Evolutionary conservation across 1,139 yeast genomes (phyloP).

Genomic region (Williopsis jadinii): DNA sequence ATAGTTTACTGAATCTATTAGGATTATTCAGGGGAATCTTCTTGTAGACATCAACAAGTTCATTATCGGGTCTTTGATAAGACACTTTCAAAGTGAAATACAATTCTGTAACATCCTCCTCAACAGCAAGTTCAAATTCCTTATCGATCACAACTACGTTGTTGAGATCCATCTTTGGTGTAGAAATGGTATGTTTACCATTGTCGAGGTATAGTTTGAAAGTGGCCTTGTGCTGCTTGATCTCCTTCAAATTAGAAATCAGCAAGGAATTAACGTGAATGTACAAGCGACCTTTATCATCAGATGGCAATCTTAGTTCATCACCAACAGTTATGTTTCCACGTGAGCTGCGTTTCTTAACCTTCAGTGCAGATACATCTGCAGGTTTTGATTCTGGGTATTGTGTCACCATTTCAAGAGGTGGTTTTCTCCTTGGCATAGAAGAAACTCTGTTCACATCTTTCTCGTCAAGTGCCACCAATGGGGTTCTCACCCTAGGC

Average conservation of each 20-base stretch:
- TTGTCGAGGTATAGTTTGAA: slow-evolving; percentile 77
- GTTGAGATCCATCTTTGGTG: slow-evolving; percentile 51
- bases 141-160: slow-evolving; percentile 49
- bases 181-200: slow-evolving; percentile 80
- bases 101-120: slow-evolving; percentile 32
- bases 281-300: slow-evolving; percentile 70
- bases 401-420: not conserved
- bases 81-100: slow-evolving; percentile 66
- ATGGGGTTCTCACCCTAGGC: slow-evolving; percentile 13
- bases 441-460: not conserved
- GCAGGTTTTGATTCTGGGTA: not conserved
- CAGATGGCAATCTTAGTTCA: not conserved
- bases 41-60: slow-evolving; percentile 53
- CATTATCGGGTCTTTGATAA: slow-evolving; percentile 48
- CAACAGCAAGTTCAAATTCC: slow-evolving; percentile 68
- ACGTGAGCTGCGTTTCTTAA: slow-evolving; percentile 9
- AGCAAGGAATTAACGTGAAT: slow-evolving; percentile 55
- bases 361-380: slow-evolving; percentile 1
- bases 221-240: slow-evolving; percentile 48
- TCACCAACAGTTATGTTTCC: slow-evolving; percentile 3
- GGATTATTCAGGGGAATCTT: slow-evolving; percentile 31
- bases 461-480: slow-evolving; percentile 6
- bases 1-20: slow-evolving; percentile 19
- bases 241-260: slow-evolving; percentile 51
- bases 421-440: not conserved